Evolutionary conservation across 768 basidiomycete species (phyloP).

Genomic region (Myochromella boudieri): DNA sequence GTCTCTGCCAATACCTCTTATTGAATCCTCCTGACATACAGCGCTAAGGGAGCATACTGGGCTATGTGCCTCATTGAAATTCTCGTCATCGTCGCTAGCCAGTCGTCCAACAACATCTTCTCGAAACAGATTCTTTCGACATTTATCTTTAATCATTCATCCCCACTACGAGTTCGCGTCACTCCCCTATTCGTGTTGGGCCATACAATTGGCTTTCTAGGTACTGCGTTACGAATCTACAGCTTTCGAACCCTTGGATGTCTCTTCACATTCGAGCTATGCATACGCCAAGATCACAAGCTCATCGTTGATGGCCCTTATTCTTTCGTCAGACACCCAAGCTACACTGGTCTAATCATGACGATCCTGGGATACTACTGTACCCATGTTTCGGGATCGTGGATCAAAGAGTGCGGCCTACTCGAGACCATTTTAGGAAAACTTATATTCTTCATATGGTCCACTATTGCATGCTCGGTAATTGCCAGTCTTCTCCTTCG

Average conservation of each 20-base stretch:
- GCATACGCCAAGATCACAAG: conserved; percentile 30
- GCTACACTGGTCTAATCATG: conserved; percentile 34
- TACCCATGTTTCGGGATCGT: conserved; percentile 29
- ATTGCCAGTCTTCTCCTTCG: conserved; percentile 27
- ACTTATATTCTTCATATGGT: conserved; percentile 23
- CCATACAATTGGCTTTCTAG: conserved; percentile 26
- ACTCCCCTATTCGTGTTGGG: conserved; percentile 31
- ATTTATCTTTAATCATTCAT: conserved; percentile 15
- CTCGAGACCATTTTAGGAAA: conserved; percentile 18
- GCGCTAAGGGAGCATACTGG: conserved; percentile 14
- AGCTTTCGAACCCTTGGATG: conserved; percentile 36
- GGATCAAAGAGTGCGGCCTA: conserved; percentile 32
- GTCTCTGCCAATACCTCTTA: conserved; percentile 3
- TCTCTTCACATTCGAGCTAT: conserved; percentile 38
- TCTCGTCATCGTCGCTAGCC: conserved; percentile 25
- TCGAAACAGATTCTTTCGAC: conserved; percentile 18
- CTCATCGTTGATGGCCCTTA: conserved; percentile 37
- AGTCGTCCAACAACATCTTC: conserved; percentile 15
- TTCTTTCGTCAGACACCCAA: conserved; percentile 36
- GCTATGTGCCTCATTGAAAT: conserved; percentile 26
- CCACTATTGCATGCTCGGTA: conserved; percentile 22
- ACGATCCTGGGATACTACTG: conserved; percentile 26
- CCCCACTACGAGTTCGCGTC: conserved; percentile 18
- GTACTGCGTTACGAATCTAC: conserved; percentile 29
- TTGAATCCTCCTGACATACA: background rate